Conservation (phyloP, 495 filamentous ascomycete species). For the Xylaria telfairii region DNA sequence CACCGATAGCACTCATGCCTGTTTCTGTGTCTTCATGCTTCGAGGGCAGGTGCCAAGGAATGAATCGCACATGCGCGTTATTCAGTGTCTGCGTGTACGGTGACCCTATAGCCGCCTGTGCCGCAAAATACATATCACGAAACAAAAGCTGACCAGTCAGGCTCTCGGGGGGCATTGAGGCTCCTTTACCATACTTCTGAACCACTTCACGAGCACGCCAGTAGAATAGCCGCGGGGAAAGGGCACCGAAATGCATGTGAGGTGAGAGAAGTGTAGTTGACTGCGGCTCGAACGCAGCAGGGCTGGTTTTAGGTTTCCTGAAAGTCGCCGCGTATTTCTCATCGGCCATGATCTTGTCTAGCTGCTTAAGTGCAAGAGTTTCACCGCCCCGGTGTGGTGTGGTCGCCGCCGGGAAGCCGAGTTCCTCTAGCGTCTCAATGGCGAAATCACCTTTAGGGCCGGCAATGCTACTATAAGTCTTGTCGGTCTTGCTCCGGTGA, state of each 20-base stretch:
- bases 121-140: slow-evolving; percentile 79
- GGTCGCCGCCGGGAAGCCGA: slow-evolving; percentile 63
- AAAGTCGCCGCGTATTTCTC: slow-evolving; percentile 70
- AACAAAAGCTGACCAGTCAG: slow-evolving; percentile 73
- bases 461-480: slow-evolving; percentile 61
- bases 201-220: slow-evolving; percentile 67
- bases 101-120: slow-evolving; percentile 67
- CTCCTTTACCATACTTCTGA: slow-evolving; percentile 52
- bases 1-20: slow-evolving; percentile 47
- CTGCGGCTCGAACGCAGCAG: slow-evolving; percentile 70
- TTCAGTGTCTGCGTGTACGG: slow-evolving; percentile 61
- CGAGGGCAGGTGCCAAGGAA: slow-evolving; percentile 73
- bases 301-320: slow-evolving; percentile 72
- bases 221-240: slow-evolving; percentile 70
- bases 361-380: slow-evolving; percentile 57
- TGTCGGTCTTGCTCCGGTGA: slow-evolving; percentile 53
- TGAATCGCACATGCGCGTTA: slow-evolving; percentile 66
- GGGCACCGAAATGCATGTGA: slow-evolving; percentile 72
- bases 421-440: slow-evolving; percentile 65
- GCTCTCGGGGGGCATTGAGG: slow-evolving; percentile 62
- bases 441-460: slow-evolving; percentile 68
- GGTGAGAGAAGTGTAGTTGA: slow-evolving; percentile 72
- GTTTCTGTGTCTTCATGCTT: slow-evolving; percentile 47
- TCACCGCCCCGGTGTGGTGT: slow-evolving; percentile 70
- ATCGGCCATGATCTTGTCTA: slow-evolving; percentile 59